Conservation (phyloP, 176 grass and related monocot species). For the Pharus latifolius region DNA sequence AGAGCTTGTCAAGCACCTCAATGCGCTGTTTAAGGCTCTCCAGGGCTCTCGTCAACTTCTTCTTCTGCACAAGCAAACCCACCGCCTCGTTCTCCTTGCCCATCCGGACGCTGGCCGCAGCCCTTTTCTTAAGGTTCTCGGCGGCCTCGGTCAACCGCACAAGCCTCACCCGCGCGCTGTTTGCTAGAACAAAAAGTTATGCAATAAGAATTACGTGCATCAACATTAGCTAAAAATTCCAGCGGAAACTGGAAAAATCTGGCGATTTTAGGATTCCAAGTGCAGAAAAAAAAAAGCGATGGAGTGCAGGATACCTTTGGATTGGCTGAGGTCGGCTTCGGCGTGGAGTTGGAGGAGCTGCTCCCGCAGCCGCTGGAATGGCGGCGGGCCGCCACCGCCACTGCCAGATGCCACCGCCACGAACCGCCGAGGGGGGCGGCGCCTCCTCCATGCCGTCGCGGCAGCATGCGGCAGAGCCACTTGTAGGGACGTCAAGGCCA, state of each 20-base stretch:
- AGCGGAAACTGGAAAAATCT: too few species aligned
- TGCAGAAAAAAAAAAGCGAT: neutral
- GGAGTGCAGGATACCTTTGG: slow-evolving; percentile 42
- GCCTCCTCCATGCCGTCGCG: neutral
- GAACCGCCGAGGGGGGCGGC: neutral
- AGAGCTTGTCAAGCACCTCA: slow-evolving; percentile 77
- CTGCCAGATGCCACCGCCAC: neutral
- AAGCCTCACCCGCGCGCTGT: slow-evolving; percentile 49
- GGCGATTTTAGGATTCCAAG: neutral
- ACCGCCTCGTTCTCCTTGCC: slow-evolving; percentile 72
- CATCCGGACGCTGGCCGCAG: slow-evolving; percentile 33
- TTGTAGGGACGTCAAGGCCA: slow-evolving; percentile 20
- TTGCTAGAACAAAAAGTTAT: slow-evolving; percentile 40
- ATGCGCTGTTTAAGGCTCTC: slow-evolving; percentile 72
- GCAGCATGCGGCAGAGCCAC: neutral
- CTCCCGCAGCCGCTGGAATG: slow-evolving; percentile 34
- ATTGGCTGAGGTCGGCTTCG: slow-evolving; percentile 65
- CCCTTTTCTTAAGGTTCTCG: slow-evolving; percentile 81
- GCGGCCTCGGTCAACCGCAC: slow-evolving; percentile 80
- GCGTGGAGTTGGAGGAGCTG: slow-evolving; percentile 76
- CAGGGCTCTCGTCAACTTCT: slow-evolving; percentile 77
- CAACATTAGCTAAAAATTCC: neutral
- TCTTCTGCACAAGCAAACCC: slow-evolving; percentile 84
- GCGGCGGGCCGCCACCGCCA: neutral
- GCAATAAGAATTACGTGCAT: neutral